A percentile compares a stretch with the other conserved stretches of the same genome.
These are phyloP conservation scores for Clarireedia hainanense DNA, from an alignment of 2,329 filamentous ascomycete genomes.

Conservation along the genomic window DNA sequence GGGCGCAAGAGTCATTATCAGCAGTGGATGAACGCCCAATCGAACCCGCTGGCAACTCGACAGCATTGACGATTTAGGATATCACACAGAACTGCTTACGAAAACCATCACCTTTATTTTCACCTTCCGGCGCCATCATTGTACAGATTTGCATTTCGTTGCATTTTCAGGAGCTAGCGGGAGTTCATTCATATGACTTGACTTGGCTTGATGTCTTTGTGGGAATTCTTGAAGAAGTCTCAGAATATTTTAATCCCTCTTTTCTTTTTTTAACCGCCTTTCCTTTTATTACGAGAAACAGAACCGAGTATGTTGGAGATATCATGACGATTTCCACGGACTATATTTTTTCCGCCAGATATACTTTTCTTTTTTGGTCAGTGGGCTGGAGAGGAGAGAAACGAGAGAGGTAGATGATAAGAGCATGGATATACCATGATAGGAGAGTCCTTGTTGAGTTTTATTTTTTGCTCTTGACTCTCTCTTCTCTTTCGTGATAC, in stretches of 20 bases:
- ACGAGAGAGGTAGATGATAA: background rate
- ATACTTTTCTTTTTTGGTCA: background rate
- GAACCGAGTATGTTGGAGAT: background rate
- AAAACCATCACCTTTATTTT: background rate
- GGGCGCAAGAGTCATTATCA: constrained; percentile 76
- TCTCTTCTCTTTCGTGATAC: no score
- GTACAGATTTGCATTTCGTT: background rate
- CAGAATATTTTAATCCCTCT: background rate
- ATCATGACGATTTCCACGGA: background rate
- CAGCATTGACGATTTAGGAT: background rate
- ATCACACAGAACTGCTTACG: background rate
- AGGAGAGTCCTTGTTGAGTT: no score
- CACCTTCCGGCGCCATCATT: background rate
- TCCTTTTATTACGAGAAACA: background rate
- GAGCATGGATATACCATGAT: no score
- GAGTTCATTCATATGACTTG: background rate
- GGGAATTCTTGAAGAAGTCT: background rate
- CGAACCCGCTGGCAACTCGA: background rate
- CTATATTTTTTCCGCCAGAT: background rate
- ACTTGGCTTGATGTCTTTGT: background rate
- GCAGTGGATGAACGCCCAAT: constrained; percentile 24
- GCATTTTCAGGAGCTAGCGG: background rate
- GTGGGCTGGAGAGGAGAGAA: background rate
- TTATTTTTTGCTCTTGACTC: no score
- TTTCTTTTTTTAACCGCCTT: background rate